Evolutionary conservation across 2,329 filamentous ascomycete genomes (phyloP), one percentile per base, ranked within the genome.

Genomic region (Epichloe typhina): DNA sequence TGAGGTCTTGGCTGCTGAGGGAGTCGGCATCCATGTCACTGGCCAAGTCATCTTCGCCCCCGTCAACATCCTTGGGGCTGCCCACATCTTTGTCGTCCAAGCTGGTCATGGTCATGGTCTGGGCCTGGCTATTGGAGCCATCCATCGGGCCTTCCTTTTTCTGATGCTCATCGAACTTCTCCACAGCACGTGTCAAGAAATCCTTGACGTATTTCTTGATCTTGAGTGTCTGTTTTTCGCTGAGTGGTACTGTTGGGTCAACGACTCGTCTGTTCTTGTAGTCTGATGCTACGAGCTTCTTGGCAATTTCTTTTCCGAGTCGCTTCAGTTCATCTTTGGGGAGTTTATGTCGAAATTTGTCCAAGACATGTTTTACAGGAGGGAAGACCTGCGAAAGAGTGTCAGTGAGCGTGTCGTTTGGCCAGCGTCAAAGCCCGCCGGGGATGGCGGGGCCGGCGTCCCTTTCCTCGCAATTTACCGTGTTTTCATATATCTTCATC

Each of bases 401-500:
- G 19, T 21, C 21, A 42, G 40, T 42, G 19, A 26, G 19, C 40
- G 19, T 12, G n/a, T 12, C 23, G 21, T 21, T 21, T 21, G 5
- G n/a, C 26, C 26, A 31, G 26, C 26, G 8, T 31, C 26, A 31
- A 31, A 1, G 26, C 26, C 26, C 26, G 26, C 26, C 8, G 26
- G 26, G 26, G 9, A 8, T 31, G 26, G 26, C 26, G 3, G 8
- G 8, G 26, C 26, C 26, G 26, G 26, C 8, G 8, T 4, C 2
- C 37, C 19, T 46, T 7, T 17, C 11, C 31, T 6, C 41, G 17
- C n/a, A 26, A 38, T 86, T 66, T 75, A 94, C 88, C 48, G 89
- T 95, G 62, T 90, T 90, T 66, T 96, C 90, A 61, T 96, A 97
- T 2, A 95, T 75, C 71, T 88, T 95, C 79, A 89, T 94, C 68